phyloP scores from a whole-genome alignment of 805 yeast genomes.

The Brettanomyces custersianus region DNA sequence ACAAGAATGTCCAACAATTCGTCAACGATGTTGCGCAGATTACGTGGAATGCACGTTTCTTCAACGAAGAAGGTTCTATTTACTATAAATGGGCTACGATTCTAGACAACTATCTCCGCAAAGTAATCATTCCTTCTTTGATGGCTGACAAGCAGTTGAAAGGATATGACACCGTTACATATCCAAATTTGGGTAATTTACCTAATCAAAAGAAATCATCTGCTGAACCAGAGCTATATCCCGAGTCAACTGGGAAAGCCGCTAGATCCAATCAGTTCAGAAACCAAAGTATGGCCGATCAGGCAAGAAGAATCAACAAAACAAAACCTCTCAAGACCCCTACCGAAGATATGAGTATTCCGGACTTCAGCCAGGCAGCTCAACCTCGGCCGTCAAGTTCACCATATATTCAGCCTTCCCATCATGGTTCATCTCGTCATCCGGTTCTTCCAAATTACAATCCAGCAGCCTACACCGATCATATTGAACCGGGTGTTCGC shows the following conservation, averaged over 20 bases:
- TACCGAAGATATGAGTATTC: not conserved
- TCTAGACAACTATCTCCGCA: slow-evolving; percentile 42
- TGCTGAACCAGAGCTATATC: not conserved
- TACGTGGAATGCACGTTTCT: slow-evolving; percentile 83
- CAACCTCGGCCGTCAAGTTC: slow-evolving; percentile 1
- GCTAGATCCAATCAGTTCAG: slow-evolving; percentile 3
- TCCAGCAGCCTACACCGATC: slow-evolving; percentile 20
- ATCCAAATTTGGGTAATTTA: slow-evolving; percentile 64
- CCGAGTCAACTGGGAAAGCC: not conserved
- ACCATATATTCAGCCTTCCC: not conserved
- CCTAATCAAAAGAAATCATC: slow-evolving; percentile 29
- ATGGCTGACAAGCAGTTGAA: slow-evolving; percentile 29
- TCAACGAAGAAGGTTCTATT: slow-evolving; percentile 60
- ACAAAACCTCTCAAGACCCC: not conserved
- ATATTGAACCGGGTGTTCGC: slow-evolving; percentile 18
- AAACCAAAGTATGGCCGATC: not conserved
- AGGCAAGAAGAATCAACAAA: not conserved
- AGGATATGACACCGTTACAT: slow-evolving; percentile 30
- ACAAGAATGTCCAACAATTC: slow-evolving; percentile 58
- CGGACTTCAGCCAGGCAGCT: not conserved
- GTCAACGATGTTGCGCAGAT: slow-evolving; percentile 74
- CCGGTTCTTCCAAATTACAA: slow-evolving; percentile 11
- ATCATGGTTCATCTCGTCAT: not conserved
- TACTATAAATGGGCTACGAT: slow-evolving; percentile 63
- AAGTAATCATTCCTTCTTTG: slow-evolving; percentile 40